A percentile compares a stretch with the other conserved stretches of the same genome.
Evolutionary conservation across 495 filamentous ascomycete genomes (phyloP).

Genomic region (Lindgomyces ingoldianus): DNA sequence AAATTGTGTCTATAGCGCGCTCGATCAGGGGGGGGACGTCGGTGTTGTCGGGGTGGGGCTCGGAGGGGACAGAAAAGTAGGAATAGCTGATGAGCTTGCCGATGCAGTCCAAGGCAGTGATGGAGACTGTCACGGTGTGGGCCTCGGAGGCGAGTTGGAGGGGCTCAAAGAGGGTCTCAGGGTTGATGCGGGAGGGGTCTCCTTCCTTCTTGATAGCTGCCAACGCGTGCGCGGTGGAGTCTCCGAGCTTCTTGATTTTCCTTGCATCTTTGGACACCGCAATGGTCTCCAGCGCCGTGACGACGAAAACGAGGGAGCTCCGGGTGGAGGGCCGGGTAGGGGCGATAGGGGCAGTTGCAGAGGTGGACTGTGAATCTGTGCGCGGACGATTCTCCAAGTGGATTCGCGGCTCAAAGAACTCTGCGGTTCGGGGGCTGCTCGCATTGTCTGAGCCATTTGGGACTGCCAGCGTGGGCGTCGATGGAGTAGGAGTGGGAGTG

Average conservation of each 20-base stretch:
- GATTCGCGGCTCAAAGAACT: conserved; percentile 35
- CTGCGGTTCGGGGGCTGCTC: conserved; percentile 28
- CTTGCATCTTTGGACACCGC: conserved; percentile 83
- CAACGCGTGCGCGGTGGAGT: conserved; percentile 77
- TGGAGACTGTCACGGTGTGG: conserved; percentile 77
- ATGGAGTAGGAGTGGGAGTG: conserved; percentile 23
- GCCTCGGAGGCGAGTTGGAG: conserved; percentile 84
- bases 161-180: conserved; percentile 88
- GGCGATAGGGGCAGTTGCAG: conserved; percentile 54
- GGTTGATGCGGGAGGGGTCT: conserved; percentile 67
- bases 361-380: conserved; percentile 62
- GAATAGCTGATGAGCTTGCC: conserved; percentile 98
- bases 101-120: conserved; percentile 93
- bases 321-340: conserved; percentile 59
- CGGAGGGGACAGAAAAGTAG: conserved; percentile 81
- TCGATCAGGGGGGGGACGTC: conserved; percentile 75
- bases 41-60: conserved; percentile 42
- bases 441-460: conserved; percentile 19
- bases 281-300: conserved; percentile 88
- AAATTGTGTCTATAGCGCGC: conserved; percentile 97
- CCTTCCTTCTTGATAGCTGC: conserved; percentile 76
- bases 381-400: conserved; percentile 35
- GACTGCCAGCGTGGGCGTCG: conserved; percentile 26
- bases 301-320: conserved; percentile 92
- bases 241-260: conserved; percentile 75